These are phyloP conservation scores for Narthecium ossifragum DNA, from an alignment of 106 monocot species.

Conservation along the genomic window DNA sequence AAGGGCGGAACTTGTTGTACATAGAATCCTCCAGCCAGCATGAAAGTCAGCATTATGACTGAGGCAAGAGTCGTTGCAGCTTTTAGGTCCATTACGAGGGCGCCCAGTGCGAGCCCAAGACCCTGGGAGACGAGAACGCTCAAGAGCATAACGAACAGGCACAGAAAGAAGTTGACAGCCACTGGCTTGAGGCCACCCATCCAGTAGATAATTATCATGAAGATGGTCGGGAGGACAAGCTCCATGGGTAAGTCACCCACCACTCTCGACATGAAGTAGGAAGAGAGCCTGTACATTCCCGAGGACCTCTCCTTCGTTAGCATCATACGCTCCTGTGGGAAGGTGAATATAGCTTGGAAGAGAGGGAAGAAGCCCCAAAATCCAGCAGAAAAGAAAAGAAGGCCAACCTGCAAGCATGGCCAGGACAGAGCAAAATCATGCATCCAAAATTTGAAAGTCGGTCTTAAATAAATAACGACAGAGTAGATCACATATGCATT, in stretches of 20 bases:
- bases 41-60: slow-evolving; percentile 51
- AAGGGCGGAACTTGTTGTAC: slow-evolving; percentile 43
- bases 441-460: no score
- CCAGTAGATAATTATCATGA: slow-evolving; percentile 39
- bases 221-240: slow-evolving; percentile 36
- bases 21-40: slow-evolving; percentile 58
- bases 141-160: slow-evolving; percentile 19
- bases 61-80: slow-evolving; percentile 38
- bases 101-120: slow-evolving; percentile 42
- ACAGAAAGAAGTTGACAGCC: slow-evolving; percentile 21
- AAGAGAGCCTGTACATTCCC: slow-evolving; percentile 63
- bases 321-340: slow-evolving; percentile 57
- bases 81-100: slow-evolving; percentile 47
- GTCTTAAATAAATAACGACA: neutral
- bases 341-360: slow-evolving; percentile 56
- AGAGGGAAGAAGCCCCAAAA: slow-evolving; percentile 56
- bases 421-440: no score
- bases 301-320: slow-evolving; percentile 56
- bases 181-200: slow-evolving; percentile 37
- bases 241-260: slow-evolving; percentile 55
- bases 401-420: slow-evolving; percentile 40
- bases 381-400: slow-evolving; percentile 42
- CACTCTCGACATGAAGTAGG: slow-evolving; percentile 44
- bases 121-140: slow-evolving; percentile 41
- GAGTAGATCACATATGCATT: neutral